Percentiles rank a stretch among this genome's conserved stretches.
These are phyloP conservation scores for Umbelopsis sp. DNA, from an alignment of 192 early-diverging fungal genomes.

Conservation along the genomic window DNA sequence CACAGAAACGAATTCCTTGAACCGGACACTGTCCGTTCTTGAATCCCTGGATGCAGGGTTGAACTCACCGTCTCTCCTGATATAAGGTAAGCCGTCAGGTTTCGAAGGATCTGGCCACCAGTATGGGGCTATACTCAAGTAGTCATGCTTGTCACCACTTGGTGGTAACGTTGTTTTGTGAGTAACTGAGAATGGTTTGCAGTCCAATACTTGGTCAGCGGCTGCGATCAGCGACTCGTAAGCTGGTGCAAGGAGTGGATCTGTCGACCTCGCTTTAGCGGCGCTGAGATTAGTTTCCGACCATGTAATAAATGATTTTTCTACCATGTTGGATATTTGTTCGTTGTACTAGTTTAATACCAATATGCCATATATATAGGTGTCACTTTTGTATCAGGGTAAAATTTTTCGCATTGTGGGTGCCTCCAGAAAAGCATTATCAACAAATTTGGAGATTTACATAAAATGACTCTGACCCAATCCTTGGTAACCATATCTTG, in stretches of 20 bases:
- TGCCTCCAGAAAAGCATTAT: not conserved
- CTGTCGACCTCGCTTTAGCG: not conserved
- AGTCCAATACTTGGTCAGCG: not conserved
- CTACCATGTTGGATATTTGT: not conserved
- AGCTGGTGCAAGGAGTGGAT: not conserved
- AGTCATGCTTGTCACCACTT: conserved; percentile 19
- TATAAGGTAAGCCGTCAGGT: not conserved
- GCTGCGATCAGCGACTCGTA: conserved; percentile 3
- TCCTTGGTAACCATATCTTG: not conserved
- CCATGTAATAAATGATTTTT: conserved; percentile 1
- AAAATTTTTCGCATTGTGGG: not conserved
- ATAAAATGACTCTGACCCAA: not conserved
- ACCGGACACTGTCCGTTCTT: not conserved
- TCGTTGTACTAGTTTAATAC: not conserved
- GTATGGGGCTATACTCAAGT: conserved; percentile 15
- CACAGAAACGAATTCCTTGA: not conserved
- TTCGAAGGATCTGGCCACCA: conserved; percentile 18
- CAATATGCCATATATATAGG: not conserved
- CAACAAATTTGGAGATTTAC: not conserved
- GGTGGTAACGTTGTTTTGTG: conserved; percentile 5
- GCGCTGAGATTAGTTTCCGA: not conserved
- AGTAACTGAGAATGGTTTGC: not conserved
- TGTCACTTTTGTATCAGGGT: not conserved
- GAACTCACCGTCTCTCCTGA: conserved; percentile 9
- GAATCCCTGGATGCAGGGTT: conserved; percentile 10